These are phyloP conservation scores for Fusarium chaquense DNA, from an alignment of 2,329 filamentous ascomycete species.

Conservation along the genomic window DNA sequence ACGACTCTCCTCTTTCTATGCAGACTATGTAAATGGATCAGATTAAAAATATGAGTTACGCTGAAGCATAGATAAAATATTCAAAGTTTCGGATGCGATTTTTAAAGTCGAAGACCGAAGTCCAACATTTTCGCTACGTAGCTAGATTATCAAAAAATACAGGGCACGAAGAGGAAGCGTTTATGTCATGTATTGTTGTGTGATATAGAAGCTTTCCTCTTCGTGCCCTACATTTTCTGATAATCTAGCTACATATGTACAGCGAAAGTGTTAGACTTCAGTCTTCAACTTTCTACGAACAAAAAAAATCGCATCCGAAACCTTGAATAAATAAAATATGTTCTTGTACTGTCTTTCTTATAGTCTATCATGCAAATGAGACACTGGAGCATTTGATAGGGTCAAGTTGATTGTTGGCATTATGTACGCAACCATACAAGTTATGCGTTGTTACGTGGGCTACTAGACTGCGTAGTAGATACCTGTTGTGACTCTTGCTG, in stretches of 20 bases:
- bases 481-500: slow-evolving; percentile 8
- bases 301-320: too few species aligned
- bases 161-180: too few species aligned
- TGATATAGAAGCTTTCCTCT: too few species aligned
- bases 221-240: too few species aligned
- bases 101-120: too few species aligned
- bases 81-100: too few species aligned
- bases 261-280: too few species aligned
- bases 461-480: slow-evolving; percentile 1
- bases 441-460: slow-evolving; percentile 27
- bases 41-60: slow-evolving; percentile 21
- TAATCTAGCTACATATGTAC: too few species aligned
- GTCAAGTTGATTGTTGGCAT: not conserved
- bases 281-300: too few species aligned
- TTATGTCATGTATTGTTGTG: too few species aligned
- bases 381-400: not conserved
- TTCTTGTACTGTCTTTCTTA: not conserved
- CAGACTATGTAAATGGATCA: slow-evolving; percentile 6
- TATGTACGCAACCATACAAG: slow-evolving; percentile 2
- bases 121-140: too few species aligned
- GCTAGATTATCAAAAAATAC: too few species aligned
- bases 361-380: not conserved
- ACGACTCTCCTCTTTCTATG: slow-evolving; percentile 44
- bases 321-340: not conserved
- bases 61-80: not conserved